Evolutionary conservation across 1,284 basidiomycete species (phyloP).

Genomic region (Agroathelia rolfsii): DNA sequence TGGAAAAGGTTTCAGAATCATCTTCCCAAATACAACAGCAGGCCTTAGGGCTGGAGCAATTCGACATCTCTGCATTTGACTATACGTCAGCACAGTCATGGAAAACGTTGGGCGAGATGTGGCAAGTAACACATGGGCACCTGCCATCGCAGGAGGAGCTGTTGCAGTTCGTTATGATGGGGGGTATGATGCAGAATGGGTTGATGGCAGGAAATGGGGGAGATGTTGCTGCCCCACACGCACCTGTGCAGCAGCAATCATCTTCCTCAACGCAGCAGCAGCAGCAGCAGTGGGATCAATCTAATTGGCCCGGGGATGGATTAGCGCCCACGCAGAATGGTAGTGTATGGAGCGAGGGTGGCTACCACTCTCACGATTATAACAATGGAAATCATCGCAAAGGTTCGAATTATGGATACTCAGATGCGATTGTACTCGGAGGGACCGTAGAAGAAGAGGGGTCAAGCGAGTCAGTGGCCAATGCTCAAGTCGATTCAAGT

Average conservation of each 20-base stretch:
- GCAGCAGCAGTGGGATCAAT: slow-evolving; percentile 15
- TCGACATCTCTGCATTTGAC: slow-evolving; percentile 62
- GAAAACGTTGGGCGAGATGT: slow-evolving; percentile 66
- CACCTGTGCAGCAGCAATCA: slow-evolving; percentile 2
- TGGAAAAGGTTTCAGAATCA: slow-evolving; percentile 27
- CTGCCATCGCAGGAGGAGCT: slow-evolving; percentile 62
- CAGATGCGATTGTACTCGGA: no score
- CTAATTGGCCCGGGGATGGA: slow-evolving; percentile 9
- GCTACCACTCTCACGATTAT: no score
- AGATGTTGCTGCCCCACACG: slow-evolving; percentile 1
- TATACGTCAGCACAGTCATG: slow-evolving; percentile 59
- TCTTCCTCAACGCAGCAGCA: slow-evolving; percentile 4
- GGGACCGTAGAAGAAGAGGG: no score
- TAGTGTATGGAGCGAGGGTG: slow-evolving; percentile 4
- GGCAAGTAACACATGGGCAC: slow-evolving; percentile 55
- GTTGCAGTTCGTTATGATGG: slow-evolving; percentile 55
- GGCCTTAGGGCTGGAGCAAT: slow-evolving; percentile 45
- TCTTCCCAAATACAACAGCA: slow-evolving; percentile 27
- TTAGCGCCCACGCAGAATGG: slow-evolving; percentile 9
- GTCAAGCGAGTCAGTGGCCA: no score
- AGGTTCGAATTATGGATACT: no score
- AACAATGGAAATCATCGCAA: slow-evolving; percentile 1
- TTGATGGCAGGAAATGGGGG: slow-evolving; percentile 10
- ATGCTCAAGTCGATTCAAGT: neutral
- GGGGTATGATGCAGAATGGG: no score